Conservation (phyloP, 192 early-diverging fungal species). For the Coemansia sp. region DNA sequence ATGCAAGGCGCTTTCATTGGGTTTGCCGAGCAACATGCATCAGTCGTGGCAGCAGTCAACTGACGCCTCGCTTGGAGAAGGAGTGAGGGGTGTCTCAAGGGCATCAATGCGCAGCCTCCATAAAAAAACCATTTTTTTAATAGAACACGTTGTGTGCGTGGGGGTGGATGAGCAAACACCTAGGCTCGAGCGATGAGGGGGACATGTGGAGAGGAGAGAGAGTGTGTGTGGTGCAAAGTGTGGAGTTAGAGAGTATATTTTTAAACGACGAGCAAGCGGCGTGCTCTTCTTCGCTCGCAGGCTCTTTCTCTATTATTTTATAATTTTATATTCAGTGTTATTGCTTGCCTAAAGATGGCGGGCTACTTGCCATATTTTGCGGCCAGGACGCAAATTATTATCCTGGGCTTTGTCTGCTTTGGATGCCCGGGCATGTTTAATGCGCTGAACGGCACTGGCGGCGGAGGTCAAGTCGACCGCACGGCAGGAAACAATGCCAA, state of each 20-base stretch:
- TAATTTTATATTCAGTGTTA: background rate
- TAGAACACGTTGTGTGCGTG: background rate
- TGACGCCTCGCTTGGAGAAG: background rate
- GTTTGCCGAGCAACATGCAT: constrained; percentile 5
- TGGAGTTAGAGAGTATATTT: background rate
- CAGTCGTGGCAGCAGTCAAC: background rate
- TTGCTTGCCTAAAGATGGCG: background rate
- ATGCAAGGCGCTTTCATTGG: constrained; percentile 1
- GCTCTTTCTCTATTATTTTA: background rate
- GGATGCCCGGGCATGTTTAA: constrained; percentile 83
- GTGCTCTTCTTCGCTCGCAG: background rate
- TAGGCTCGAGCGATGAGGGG: too few relatives aligned
- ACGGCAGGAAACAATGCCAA: constrained; percentile 71
- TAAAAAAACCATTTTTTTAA: background rate
- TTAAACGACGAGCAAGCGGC: background rate
- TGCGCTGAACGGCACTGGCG: constrained; percentile 67
- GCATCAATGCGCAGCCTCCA: constrained; percentile 1
- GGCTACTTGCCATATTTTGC: constrained; percentile 53
- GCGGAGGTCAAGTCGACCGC: constrained; percentile 68
- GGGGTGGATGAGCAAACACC: too few relatives aligned
- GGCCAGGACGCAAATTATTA: constrained; percentile 68
- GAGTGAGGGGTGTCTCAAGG: background rate
- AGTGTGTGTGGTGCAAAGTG: background rate
- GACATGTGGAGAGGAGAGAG: background rate
- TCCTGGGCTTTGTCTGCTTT: constrained; percentile 76